Percentiles rank a stretch among this genome's conserved stretches.
Conservation (phyloP, 768 basidiomycete species). For the Solioccasus polychromus region DNA sequence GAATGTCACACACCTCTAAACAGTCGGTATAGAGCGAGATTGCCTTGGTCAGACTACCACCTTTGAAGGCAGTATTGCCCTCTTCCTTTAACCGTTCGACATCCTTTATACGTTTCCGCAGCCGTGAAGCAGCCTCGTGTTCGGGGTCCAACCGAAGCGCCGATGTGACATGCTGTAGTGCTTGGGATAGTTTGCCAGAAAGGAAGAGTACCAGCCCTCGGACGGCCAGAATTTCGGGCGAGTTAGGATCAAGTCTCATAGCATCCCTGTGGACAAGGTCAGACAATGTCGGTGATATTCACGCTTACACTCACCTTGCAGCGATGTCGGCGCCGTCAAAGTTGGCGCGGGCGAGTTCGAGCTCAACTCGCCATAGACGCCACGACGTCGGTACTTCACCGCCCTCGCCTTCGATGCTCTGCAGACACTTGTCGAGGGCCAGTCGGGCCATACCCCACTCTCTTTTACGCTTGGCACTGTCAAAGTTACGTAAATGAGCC, state of each 20-base stretch:
- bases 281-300: not conserved
- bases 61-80: constrained; percentile 76
- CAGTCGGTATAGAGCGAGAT: constrained; percentile 67
- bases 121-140: constrained; percentile 61
- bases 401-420: constrained; percentile 72
- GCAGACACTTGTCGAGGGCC: constrained; percentile 76
- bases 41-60: constrained; percentile 56
- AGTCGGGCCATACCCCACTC: constrained; percentile 79
- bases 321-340: constrained; percentile 72
- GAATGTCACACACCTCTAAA: constrained; percentile 49
- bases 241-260: constrained; percentile 64
- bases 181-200: constrained; percentile 63
- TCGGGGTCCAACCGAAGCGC: constrained; percentile 80
- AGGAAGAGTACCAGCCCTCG: constrained; percentile 81
- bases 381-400: constrained; percentile 76
- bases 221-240: constrained; percentile 75
- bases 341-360: constrained; percentile 67
- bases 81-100: constrained; percentile 84
- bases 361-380: constrained; percentile 76
- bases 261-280: constrained; percentile 54
- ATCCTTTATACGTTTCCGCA: constrained; percentile 78
- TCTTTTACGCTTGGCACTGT: constrained; percentile 50
- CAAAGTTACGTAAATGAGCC: constrained; percentile 62
- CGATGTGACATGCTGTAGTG: constrained; percentile 65
- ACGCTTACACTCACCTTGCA: constrained; percentile 58